These are phyloP conservation scores for Tuber indicum DNA, from an alignment of 495 filamentous ascomycete species.

Conservation along the genomic window DNA sequence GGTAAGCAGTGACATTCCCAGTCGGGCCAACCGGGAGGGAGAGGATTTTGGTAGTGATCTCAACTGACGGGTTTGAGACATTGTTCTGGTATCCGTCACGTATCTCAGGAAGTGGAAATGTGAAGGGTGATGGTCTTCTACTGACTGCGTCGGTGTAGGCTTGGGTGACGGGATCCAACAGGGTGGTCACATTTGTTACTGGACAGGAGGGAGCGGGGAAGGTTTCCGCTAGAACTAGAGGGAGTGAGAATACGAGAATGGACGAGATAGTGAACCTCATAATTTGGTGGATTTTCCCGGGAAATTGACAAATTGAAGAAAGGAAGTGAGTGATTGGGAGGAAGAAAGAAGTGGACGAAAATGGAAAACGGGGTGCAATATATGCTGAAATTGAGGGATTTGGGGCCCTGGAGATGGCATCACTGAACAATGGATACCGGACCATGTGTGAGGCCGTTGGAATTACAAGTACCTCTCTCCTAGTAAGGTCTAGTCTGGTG, in stretches of 20 bases:
- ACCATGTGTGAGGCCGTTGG: no score
- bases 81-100: constrained; percentile 28
- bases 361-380: background rate
- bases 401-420: background rate
- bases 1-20: constrained; percentile 20
- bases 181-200: constrained; percentile 11
- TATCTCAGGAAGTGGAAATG: constrained; percentile 15
- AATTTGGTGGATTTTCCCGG: background rate
- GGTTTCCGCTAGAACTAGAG: background rate
- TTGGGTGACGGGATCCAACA: constrained; percentile 37
- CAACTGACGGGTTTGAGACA: constrained; percentile 5
- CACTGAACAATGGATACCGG: background rate
- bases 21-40: constrained; percentile 30
- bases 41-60: constrained; percentile 17
- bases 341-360: background rate
- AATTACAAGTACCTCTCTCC: no score
- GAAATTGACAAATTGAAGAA: background rate
- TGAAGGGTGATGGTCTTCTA: constrained; percentile 14
- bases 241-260: background rate
- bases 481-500: no score
- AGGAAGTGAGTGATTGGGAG: background rate
- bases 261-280: background rate
- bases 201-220: background rate
- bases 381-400: background rate
- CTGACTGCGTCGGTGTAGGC: constrained; percentile 21